A percentile compares a stretch with the other conserved stretches of the same genome.
Evolutionary conservation across 768 basidiomycete species (phyloP).

Genomic region (Tricholoma sp.): DNA sequence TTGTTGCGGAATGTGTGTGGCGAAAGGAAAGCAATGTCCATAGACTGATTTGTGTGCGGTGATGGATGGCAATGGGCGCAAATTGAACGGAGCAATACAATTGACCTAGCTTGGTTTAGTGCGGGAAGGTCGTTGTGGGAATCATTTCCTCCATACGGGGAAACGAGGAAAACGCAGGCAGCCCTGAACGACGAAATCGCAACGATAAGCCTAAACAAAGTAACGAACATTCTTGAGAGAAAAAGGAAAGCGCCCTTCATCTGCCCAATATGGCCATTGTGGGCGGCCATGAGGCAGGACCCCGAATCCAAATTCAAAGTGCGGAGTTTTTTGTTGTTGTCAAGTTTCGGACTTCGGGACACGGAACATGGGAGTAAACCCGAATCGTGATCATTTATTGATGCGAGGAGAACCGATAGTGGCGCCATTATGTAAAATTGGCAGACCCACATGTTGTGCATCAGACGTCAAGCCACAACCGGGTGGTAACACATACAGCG

Average conservation of each 20-base stretch:
- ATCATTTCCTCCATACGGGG: neutral
- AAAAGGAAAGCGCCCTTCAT: neutral
- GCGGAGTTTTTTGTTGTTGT: neutral
- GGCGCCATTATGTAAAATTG: no score
- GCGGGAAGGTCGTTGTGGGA: neutral
- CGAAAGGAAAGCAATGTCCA: no score
- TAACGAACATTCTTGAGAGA: neutral
- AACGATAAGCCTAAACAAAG: neutral
- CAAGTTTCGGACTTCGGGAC: no score
- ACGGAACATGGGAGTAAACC: no score
- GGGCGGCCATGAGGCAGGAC: neutral
- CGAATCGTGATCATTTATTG: no score
- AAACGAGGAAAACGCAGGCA: neutral
- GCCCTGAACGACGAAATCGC: neutral
- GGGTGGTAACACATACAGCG: no score
- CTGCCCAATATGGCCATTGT: neutral
- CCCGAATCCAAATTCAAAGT: neutral
- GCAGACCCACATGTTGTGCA: no score
- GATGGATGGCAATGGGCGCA: no score
- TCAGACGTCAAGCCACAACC: no score
- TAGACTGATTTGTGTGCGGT: no score
- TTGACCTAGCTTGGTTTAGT: neutral
- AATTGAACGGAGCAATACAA: neutral
- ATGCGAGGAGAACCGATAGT: no score
- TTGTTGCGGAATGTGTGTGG: no score